A percentile compares a stretch with the other conserved stretches of the same genome.
Evolutionary conservation across 352 stramenopile genomes (phyloP).

Genomic region (Phytophthora fragariaefolia): DNA sequence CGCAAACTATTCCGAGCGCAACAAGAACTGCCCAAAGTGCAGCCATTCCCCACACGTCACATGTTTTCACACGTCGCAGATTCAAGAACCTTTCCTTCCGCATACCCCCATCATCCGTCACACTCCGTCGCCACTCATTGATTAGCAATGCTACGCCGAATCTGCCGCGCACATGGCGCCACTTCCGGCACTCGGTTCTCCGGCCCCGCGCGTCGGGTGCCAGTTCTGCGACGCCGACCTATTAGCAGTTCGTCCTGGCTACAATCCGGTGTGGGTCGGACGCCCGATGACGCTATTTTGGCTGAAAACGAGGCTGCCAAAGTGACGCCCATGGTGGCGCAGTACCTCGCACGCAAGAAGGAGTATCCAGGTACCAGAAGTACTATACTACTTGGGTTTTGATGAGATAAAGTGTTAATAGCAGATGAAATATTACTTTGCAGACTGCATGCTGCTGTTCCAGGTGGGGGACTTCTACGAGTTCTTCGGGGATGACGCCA

Average conservation of each 20-base stretch:
- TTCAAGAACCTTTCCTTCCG: background rate
- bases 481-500: constrained; percentile 81
- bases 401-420: too few species aligned
- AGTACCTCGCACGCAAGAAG: constrained; percentile 79
- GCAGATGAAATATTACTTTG: too few species aligned
- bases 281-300: background rate
- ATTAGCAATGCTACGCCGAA: constrained; percentile 21
- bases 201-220: background rate
- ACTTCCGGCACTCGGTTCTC: constrained; percentile 20
- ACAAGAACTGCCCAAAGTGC: background rate
- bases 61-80: background rate
- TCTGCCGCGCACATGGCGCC: constrained; percentile 2
- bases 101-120: constrained; percentile 15
- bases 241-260: constrained; percentile 15
- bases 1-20: too few species aligned
- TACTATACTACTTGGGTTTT: background rate
- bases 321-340: constrained; percentile 71
- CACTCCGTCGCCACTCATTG: constrained; percentile 2
- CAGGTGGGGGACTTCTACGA: constrained; percentile 89
- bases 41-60: too few species aligned
- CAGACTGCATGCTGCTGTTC: constrained; percentile 85
- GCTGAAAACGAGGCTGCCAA: constrained; percentile 19
- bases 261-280: constrained; percentile 15
- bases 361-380: constrained; percentile 65
- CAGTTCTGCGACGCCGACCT: constrained; percentile 9